Percentiles rank a stretch among this genome's conserved stretches.
Conservation (phyloP, 768 basidiomycete species). For the Mycena chlorophos region DNA sequence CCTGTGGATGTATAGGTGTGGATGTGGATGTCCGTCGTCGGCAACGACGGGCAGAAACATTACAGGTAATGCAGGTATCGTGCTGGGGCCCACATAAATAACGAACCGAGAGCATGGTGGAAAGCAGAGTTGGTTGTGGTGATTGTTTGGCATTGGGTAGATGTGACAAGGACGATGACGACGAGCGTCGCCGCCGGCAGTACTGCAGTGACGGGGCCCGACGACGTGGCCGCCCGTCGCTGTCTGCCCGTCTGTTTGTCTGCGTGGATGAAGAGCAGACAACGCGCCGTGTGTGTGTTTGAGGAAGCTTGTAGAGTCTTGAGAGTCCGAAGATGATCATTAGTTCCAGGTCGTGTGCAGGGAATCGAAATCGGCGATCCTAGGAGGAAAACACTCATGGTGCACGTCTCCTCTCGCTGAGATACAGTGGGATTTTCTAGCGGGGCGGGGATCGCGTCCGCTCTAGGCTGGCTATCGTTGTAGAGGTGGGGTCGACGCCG, state of each 20-base stretch:
- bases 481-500: slow-evolving; percentile 16
- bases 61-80: background rate
- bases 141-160: background rate
- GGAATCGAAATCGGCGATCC: background rate
- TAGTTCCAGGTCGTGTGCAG: background rate
- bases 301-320: too few relatives aligned
- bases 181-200: too few relatives aligned
- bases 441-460: slow-evolving; percentile 10
- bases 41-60: background rate
- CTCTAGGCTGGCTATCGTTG: slow-evolving; percentile 21
- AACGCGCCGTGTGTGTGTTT: too few relatives aligned
- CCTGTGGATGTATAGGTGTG: too few relatives aligned
- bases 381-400: slow-evolving; percentile 2
- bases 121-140: background rate
- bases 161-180: too few relatives aligned
- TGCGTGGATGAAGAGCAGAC: too few relatives aligned
- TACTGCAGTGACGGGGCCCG: too few relatives aligned
- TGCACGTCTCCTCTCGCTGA: slow-evolving; percentile 18
- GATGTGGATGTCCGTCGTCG: too few relatives aligned
- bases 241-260: too few relatives aligned
- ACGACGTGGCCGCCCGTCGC: too few relatives aligned
- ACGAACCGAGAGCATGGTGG: background rate
- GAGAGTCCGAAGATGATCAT: too few relatives aligned
- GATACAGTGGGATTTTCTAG: slow-evolving; percentile 17
- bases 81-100: slow-evolving; percentile 9